These are phyloP conservation scores for Ophiognomonia clavigignenti-juglandacearum DNA, from an alignment of 2,329 filamentous ascomycete genomes.

Conservation along the genomic window DNA sequence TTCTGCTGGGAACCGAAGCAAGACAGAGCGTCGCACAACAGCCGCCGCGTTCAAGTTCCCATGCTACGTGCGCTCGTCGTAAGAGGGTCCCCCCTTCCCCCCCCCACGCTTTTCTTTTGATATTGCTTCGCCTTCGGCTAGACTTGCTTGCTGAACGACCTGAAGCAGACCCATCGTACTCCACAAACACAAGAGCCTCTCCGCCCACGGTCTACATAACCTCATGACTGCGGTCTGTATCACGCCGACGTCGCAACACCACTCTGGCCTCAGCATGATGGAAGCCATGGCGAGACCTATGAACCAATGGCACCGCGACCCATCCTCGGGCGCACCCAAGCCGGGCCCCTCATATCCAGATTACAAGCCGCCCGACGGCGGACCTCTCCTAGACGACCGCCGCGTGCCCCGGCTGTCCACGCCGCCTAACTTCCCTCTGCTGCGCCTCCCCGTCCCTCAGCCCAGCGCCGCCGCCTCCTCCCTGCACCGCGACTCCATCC, in stretches of 20 bases:
- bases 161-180: too few relatives aligned
- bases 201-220: not conserved
- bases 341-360: constrained; percentile 14
- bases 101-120: too few relatives aligned
- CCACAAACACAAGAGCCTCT: constrained; percentile 14
- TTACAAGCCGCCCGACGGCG: constrained; percentile 1
- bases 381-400: not conserved
- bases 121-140: too few relatives aligned
- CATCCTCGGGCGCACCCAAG: constrained; percentile 23
- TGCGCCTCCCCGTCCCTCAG: constrained; percentile 3
- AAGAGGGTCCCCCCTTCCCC: too few relatives aligned
- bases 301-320: constrained; percentile 23
- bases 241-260: too few relatives aligned
- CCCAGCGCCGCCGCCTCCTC: too few relatives aligned
- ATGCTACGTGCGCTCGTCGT: too few relatives aligned
- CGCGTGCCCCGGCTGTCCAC: not conserved
- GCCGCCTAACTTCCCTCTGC: not conserved
- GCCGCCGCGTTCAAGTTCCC: too few relatives aligned
- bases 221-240: constrained; percentile 28
- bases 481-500: constrained; percentile 3
- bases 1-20: not conserved
- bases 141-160: constrained; percentile 7
- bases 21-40: constrained; percentile 6
- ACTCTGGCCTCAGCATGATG: constrained; percentile 26
- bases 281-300: constrained; percentile 32